Conservation (phyloP, 345 rosid species). For the Camelina neglecta region DNA sequence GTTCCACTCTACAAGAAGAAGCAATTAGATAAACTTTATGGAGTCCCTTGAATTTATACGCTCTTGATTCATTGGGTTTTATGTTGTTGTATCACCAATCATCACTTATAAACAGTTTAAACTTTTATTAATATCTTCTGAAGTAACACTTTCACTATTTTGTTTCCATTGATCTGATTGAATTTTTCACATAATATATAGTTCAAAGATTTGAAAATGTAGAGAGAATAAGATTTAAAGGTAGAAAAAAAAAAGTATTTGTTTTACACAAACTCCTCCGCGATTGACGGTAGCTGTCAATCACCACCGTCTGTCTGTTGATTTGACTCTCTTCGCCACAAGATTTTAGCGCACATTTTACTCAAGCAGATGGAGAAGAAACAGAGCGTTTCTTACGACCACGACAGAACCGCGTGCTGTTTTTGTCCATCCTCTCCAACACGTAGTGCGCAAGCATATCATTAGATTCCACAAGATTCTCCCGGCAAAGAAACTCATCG, state of each 20-base stretch:
- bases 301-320: constrained; percentile 20
- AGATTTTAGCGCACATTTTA: constrained; percentile 10
- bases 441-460: constrained; percentile 85
- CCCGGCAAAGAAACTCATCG: constrained; percentile 85
- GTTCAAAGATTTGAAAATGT: not conserved
- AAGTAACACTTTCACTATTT: not conserved
- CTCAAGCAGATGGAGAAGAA: constrained; percentile 39
- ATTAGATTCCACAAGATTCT: constrained; percentile 71
- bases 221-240: not conserved
- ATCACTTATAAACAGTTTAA: not conserved
- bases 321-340: not conserved
- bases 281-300: constrained; percentile 27
- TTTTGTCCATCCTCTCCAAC: constrained; percentile 76
- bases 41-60: constrained; percentile 8
- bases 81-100: constrained; percentile 33
- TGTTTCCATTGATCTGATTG: constrained; percentile 11
- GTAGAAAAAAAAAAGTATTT: not conserved
- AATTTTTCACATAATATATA: constrained; percentile 10
- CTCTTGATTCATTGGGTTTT: constrained; percentile 27
- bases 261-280: constrained; percentile 35
- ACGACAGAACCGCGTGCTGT: constrained; percentile 45
- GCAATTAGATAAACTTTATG: constrained; percentile 10
- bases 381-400: constrained; percentile 39
- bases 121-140: no score
- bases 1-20: constrained; percentile 70